phyloP scores from a whole-genome alignment of 2,329 filamentous ascomycete genomes.

The Paecilomyces dactylethromorphus region DNA sequence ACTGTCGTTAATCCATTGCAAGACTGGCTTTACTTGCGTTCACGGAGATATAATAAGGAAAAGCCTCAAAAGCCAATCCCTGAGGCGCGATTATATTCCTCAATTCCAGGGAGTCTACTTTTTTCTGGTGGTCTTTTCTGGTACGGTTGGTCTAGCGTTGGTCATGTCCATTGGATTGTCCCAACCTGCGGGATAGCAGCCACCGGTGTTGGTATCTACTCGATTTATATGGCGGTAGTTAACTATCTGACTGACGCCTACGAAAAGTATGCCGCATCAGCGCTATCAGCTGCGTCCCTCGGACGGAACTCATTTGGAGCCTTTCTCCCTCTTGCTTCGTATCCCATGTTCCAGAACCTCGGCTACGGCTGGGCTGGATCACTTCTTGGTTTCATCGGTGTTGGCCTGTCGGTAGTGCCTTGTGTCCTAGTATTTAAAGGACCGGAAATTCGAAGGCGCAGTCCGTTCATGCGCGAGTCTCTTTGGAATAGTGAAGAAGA shows the following conservation, averaged over 20 bases:
- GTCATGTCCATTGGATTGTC: conserved; percentile 26
- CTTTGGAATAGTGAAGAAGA: not conserved
- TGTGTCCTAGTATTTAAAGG: conserved; percentile 38
- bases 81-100: conserved; percentile 37
- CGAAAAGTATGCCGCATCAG: conserved; percentile 42
- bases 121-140: conserved; percentile 28
- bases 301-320: conserved; percentile 41
- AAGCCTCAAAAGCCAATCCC: conserved; percentile 33
- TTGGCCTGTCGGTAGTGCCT: conserved; percentile 33
- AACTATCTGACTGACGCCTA: conserved; percentile 46
- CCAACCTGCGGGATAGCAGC: conserved; percentile 24
- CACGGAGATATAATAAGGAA: conserved; percentile 25
- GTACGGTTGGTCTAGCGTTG: conserved; percentile 27
- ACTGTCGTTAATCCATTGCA: conserved; percentile 33
- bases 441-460: conserved; percentile 22
- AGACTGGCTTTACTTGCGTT: not conserved
- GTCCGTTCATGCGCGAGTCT: not conserved
- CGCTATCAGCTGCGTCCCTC: conserved; percentile 40
- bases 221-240: conserved; percentile 42
- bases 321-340: conserved; percentile 40
- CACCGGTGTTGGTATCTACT: conserved; percentile 36
- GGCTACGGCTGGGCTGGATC: conserved; percentile 39
- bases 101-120: conserved; percentile 33
- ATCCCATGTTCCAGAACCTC: conserved; percentile 32
- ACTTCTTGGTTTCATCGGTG: conserved; percentile 37